phyloP scores from a whole-genome alignment of 2,329 filamentous ascomycete species.

The Venturia nashicola region DNA sequence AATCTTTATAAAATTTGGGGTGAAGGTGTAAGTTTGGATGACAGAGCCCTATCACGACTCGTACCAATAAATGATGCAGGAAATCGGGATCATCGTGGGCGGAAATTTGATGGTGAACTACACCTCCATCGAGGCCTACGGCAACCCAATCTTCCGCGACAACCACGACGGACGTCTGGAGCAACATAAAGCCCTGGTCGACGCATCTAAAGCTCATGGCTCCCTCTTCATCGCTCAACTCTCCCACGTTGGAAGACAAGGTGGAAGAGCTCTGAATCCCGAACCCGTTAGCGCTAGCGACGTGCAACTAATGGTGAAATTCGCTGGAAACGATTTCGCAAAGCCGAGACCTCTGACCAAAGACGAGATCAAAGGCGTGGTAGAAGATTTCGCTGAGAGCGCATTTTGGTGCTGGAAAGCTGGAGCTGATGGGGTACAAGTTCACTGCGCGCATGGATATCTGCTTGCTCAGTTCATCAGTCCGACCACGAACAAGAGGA shows the following conservation, averaged over 20 bases:
- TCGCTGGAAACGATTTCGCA: slow-evolving; percentile 16
- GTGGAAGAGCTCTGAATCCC: slow-evolving; percentile 29
- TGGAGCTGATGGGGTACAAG: slow-evolving; percentile 39
- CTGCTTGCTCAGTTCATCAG: slow-evolving; percentile 31
- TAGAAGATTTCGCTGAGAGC: slow-evolving; percentile 49
- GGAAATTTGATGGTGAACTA: slow-evolving; percentile 55
- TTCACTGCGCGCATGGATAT: slow-evolving; percentile 26
- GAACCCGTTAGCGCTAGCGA: slow-evolving; percentile 40
- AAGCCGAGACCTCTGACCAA: neutral
- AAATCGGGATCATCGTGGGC: slow-evolving; percentile 43
- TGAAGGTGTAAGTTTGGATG: slow-evolving; percentile 28
- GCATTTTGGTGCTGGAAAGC: slow-evolving; percentile 50
- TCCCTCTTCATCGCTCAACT: slow-evolving; percentile 47
- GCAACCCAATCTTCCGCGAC: slow-evolving; percentile 47
- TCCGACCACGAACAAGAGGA: slow-evolving; percentile 38
- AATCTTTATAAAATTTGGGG: slow-evolving; percentile 48
- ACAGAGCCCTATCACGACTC: neutral
- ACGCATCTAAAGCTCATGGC: slow-evolving; percentile 43
- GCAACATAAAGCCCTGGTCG: slow-evolving; percentile 44
- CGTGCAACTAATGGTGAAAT: slow-evolving; percentile 28
- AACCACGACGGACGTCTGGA: slow-evolving; percentile 46
- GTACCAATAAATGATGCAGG: neutral
- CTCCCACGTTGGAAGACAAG: slow-evolving; percentile 50
- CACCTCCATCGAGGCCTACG: slow-evolving; percentile 43
- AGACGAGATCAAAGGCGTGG: slow-evolving; percentile 33